Base-by-base conservation (phyloP, 306 rosid genomes). In the Gynostemma pentaphyllum region DNA sequence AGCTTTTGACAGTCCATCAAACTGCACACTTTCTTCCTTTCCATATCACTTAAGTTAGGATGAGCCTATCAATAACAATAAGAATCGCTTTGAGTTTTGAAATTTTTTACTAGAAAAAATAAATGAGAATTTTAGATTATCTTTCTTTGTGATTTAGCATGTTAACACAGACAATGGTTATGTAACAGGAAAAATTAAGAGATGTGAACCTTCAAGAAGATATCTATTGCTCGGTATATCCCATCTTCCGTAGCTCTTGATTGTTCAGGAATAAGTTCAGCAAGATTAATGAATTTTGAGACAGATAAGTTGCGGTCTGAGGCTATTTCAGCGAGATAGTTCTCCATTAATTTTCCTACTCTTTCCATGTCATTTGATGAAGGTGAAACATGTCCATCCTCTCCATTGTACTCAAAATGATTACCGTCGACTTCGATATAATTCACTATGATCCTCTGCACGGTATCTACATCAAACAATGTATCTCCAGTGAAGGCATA, bases 1-100 rank as follows among this genome's bases (percentile, higher is more conserved):
- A 94, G 67, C 70, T 79, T 94, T 75, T 86, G 97, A 65, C 97
- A 94, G 76, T 94, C 97, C 97, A 94, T 89, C 64, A 86, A 74
- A 53, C 97, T 83, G 75, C 99, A 94, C 0, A 83, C 94, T 74
- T 86, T 94, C 87, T 94, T 94, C 77, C 85, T 88, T 59, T 94
- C 99, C 87, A 83, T 76, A 68, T 94, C 99, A 62, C 91, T 89
- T 30, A 89, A 69, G 65, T 68, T 27, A 5, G 95, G 97, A 87
- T 94, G 99, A 73, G 94, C 99, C 99, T 94, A 76, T 60, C 1
- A 8, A 67, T 28, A 21, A 11, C 16, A 57, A 53, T 36, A 26
- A 9, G 13, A 40, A 15, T 40, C 13, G 45, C 15, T 40, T 18
- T 47, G 0, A 24, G 18, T 13, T 51, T 51, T 2, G n/a, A n/a